Conservation (phyloP, 768 basidiomycete genomes). For the Dioszegia crocea region DNA sequence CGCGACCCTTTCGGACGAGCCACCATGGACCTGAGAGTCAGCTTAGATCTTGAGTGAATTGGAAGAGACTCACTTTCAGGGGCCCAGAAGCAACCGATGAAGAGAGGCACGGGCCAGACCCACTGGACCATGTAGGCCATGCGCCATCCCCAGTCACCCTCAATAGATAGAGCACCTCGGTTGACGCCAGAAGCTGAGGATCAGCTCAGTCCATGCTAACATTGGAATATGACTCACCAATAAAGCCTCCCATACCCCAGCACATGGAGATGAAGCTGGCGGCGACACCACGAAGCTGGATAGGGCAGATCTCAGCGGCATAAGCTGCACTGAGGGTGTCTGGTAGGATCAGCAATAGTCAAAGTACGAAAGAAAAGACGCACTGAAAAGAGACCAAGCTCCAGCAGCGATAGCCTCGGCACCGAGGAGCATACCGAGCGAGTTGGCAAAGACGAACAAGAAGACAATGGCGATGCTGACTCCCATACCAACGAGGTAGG, state of each 20-base stretch:
- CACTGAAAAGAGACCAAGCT: conserved; percentile 14
- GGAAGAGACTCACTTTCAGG: conserved; percentile 15
- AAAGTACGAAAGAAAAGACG: background rate
- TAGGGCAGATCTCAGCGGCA: conserved; percentile 43
- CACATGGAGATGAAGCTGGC: conserved; percentile 45
- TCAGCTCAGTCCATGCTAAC: conserved; percentile 26
- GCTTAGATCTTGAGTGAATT: conserved; percentile 30
- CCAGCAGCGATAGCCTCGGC: conserved; percentile 9
- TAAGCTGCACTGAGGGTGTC: conserved; percentile 33
- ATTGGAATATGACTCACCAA: conserved; percentile 13
- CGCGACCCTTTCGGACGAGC: conserved; percentile 44
- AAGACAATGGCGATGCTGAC: conserved; percentile 14
- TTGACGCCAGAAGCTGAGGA: conserved; percentile 11
- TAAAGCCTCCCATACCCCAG: conserved; percentile 34
- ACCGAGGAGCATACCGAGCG: conserved; percentile 14
- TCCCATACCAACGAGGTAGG: conserved; percentile 21
- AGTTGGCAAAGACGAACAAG: conserved; percentile 14
- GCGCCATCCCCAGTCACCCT: conserved; percentile 19
- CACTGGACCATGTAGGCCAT: conserved; percentile 22
- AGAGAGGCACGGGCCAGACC: conserved; percentile 29
- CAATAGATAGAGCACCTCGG: conserved; percentile 16
- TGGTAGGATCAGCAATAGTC: background rate
- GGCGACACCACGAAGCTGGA: conserved; percentile 42
- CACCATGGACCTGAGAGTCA: conserved; percentile 43
- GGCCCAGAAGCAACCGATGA: conserved; percentile 15